These are phyloP conservation scores for Microbotryomycetes sp. DNA, from an alignment of 1,284 basidiomycete species.

Conservation along the genomic window DNA sequence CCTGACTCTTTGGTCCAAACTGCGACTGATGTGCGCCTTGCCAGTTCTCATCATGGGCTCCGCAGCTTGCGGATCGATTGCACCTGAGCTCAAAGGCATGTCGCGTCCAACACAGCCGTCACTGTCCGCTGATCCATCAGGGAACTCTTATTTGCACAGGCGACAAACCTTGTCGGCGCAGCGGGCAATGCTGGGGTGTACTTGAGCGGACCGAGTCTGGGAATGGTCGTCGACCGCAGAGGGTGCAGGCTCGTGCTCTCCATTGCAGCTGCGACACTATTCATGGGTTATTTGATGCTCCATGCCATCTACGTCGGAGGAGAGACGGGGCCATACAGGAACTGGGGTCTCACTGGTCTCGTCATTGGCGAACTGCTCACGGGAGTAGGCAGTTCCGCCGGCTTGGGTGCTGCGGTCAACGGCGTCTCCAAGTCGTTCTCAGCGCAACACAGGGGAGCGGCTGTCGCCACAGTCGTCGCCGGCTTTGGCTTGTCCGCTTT, in stretches of 20 bases:
- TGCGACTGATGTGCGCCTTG: neutral
- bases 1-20: neutral
- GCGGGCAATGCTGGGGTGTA: neutral
- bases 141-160: neutral
- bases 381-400: conserved; percentile 12
- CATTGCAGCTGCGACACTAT: conserved; percentile 7
- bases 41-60: neutral
- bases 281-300: conserved; percentile 34
- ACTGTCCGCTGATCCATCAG: too few relatives aligned
- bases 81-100: neutral
- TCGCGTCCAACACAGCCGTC: too few relatives aligned
- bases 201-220: conserved; percentile 21
- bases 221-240: conserved; percentile 25
- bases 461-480: conserved; percentile 39
- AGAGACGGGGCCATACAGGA: conserved; percentile 36
- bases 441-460: conserved; percentile 35
- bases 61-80: neutral
- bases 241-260: conserved; percentile 21
- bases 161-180: neutral
- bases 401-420: conserved; percentile 13
- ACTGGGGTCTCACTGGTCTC: conserved; percentile 18
- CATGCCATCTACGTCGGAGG: conserved; percentile 40
- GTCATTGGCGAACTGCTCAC: conserved; percentile 10
- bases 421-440: conserved; percentile 21
- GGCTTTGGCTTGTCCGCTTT: conserved; percentile 43